Evolutionary conservation across 2,329 filamentous ascomycete genomes (phyloP).

Genomic region (Triangularia setosa): DNA sequence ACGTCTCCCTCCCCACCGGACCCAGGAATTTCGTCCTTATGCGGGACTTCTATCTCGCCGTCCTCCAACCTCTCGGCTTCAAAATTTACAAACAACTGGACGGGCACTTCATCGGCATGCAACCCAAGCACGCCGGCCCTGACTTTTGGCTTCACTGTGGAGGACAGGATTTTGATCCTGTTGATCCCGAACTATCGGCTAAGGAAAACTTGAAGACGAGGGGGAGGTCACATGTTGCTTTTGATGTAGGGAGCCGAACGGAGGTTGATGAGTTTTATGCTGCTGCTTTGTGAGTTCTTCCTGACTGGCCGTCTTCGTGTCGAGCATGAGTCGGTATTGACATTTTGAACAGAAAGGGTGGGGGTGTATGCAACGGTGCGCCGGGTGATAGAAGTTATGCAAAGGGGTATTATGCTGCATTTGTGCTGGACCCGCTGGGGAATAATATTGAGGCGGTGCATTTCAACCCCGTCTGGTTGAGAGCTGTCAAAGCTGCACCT

Average conservation of each 20-base stretch:
- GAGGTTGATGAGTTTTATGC: conserved; percentile 20
- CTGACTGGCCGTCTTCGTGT: neutral
- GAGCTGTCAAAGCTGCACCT: conserved; percentile 3
- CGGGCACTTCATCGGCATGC: conserved; percentile 12
- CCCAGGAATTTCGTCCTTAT: conserved; percentile 16
- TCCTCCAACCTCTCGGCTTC: conserved; percentile 20
- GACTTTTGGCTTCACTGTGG: conserved; percentile 22
- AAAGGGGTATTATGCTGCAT: conserved; percentile 24
- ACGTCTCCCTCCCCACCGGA: conserved; percentile 18
- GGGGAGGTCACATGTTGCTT: conserved; percentile 18
- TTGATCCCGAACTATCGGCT: conserved; percentile 2
- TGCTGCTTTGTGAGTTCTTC: conserved; percentile 16
- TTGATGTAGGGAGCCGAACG: conserved; percentile 6
- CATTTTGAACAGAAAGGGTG: conserved; percentile 15
- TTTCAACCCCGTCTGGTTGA: conserved; percentile 16
- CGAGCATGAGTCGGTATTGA: neutral
- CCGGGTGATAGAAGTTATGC: conserved; percentile 20
- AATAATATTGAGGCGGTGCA: conserved; percentile 22
- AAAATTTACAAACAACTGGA: conserved; percentile 15
- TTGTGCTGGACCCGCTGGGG: conserved; percentile 22
- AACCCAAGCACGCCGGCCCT: conserved; percentile 2
- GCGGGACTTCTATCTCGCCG: conserved; percentile 21
- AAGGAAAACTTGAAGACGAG: conserved; percentile 8
- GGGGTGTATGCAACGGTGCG: conserved; percentile 18
- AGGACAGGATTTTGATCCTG: conserved; percentile 5